A percentile compares a stretch with the other conserved stretches of the same genome.
phyloP scores from a whole-genome alignment of 768 basidiomycete species.

The Phylloporus sp. region DNA sequence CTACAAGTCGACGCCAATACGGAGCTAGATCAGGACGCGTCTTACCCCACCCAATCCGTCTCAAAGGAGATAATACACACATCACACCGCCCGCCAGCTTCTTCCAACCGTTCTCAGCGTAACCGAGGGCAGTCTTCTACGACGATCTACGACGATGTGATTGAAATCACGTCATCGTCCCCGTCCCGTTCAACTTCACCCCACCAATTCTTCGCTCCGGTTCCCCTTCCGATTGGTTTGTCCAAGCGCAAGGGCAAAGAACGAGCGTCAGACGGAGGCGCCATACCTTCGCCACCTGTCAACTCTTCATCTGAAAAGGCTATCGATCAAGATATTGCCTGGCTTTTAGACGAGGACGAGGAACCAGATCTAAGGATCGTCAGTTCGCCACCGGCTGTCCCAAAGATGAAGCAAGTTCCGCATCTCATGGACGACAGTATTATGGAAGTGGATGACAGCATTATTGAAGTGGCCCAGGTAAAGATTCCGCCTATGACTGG shows the following conservation, averaged over 20 bases:
- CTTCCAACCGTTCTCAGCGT: slow-evolving; percentile 10
- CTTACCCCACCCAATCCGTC: slow-evolving; percentile 9
- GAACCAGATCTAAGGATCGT: slow-evolving; percentile 48
- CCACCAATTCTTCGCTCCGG: neutral
- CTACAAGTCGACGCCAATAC: slow-evolving; percentile 45
- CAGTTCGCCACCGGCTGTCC: slow-evolving; percentile 43
- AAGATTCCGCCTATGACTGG: slow-evolving; percentile 14
- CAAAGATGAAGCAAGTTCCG: slow-evolving; percentile 5
- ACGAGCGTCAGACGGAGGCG: neutral
- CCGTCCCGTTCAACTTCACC: slow-evolving; percentile 18
- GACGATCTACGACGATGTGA: slow-evolving; percentile 21
- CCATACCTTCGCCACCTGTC: neutral
- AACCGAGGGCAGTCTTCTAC: slow-evolving; percentile 19
- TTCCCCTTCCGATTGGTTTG: neutral
- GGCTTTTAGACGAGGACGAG: slow-evolving; percentile 66
- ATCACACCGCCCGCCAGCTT: slow-evolving; percentile 11
- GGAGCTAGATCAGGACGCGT: slow-evolving; percentile 46
- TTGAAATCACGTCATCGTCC: slow-evolving; percentile 31
- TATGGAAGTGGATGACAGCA: slow-evolving; percentile 2
- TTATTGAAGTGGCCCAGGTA: slow-evolving; percentile 20
- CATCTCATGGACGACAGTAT: slow-evolving; percentile 20
- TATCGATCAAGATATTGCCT: slow-evolving; percentile 46
- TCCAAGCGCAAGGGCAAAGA: slow-evolving; percentile 12
- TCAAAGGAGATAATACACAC: slow-evolving; percentile 1
- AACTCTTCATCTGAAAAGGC: neutral